Evolutionary conservation across 2,329 filamentous ascomycete species (phyloP), one percentile per base, ranked within the genome.

Genomic region (Nigrospora oryzae): DNA sequence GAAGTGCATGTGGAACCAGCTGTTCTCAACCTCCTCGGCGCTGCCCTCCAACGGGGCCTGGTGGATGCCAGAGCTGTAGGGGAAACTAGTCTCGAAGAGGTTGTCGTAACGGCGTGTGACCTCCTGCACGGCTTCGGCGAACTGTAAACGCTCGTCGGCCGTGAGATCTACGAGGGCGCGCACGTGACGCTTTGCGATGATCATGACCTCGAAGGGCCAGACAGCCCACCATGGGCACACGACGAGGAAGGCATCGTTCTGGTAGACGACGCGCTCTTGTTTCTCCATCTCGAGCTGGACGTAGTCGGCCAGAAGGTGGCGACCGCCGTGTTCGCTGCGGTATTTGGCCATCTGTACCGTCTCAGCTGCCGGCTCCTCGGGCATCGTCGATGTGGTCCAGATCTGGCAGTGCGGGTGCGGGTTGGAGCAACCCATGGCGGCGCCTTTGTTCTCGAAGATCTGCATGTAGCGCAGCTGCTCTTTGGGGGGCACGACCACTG

Each of bases 391-490:
- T 0, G 90, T 95, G 2, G 89, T 93, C 93, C 93, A 98, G 50
- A 96, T 76, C 64, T 98, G 93, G 47, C 93, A 91, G 67, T 98
- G 93, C 1, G 93, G 93, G 63, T 98, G 93, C 1, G 93, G 93
- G 63, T 98, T 98, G 2, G 91, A 97, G 71, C 93, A 98, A 42
- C 93, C 93, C 93, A 98, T 98, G 11, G 91, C 89, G 1, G 86
- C 82, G 42, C 93, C 93, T 68, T 98, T 98, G 73, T 98, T 98
- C 69, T 98, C 93, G 51, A 98, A 98, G 52, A 98, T 97, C 63
- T 98, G 93, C 90, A 98, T 96, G 68, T 95, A 97, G 44, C 86
- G 81, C 57, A 95, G 89, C 65, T 95, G 88, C 43, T 86, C 77
- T 42, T 75, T 80, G 5, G 89, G 84, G 28, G 68, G 66, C 8